Evolutionary conservation across 2,329 filamentous ascomycete species (phyloP), one percentile per base, ranked within the genome.

Genomic region (Pseudocercospora pini-densiflorae): DNA sequence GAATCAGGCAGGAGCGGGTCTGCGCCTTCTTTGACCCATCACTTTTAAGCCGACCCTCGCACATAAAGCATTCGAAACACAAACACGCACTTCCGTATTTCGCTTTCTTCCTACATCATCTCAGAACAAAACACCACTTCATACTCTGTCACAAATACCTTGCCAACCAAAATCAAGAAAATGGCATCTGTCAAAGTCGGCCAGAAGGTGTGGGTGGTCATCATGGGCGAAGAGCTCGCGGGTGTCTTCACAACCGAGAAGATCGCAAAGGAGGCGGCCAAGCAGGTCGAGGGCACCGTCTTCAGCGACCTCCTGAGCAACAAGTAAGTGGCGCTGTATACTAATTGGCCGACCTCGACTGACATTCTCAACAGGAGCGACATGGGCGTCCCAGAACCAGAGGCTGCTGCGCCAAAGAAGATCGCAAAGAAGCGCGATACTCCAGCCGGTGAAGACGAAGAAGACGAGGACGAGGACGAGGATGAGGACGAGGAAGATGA

Each of bases 1-100:
- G 40, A 43, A 43, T 58, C 54, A 58, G 54, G 54, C 54, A 58
- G 33, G 54, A 33, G 54, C 54, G 24, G 21, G 19, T 36, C 24
- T 31, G 54, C 27, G 19, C 33, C 31, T 33, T 58, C 33, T 36
- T 31, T 58, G 29, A 40, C 12, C 23, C 19, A 27, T 23, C 19
- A 51, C 47, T 51, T 51, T 49, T 14, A 51, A 51, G 23, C 9
- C 47, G n/a, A 43, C 40, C 1, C 40, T 43, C 40, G 40, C 19
- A 55, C 31, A n/a, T 7, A 55, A 55, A 33, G 27, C 54, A n/a
- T 58, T 33, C 54, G 6, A 58, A 21, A 58, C 54, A 40, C 29
- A 21, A 33, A 57, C 27, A 36, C 27, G 10, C 33, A 43, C 2
- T 19, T 43, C 19, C 40, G 40, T 14, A 43, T 5, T 19, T 43